Conservation (phyloP, 371 early-diverging fungal species). For the Mucor sp. region DNA sequence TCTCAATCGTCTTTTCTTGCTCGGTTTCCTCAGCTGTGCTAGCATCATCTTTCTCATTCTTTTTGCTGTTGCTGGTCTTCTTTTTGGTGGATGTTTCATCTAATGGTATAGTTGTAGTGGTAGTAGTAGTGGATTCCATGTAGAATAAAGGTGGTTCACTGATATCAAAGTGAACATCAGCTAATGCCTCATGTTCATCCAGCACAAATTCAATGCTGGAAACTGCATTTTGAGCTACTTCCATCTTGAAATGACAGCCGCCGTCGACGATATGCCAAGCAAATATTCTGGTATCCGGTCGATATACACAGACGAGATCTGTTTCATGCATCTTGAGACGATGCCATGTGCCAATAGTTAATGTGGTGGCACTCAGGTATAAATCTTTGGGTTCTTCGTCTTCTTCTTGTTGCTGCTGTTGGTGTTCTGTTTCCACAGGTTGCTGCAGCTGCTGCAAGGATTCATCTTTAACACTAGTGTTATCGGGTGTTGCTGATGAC, state of each 20-base stretch:
- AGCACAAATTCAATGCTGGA: conserved; percentile 56
- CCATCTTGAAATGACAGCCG: conserved; percentile 71
- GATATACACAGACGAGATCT: conserved; percentile 69
- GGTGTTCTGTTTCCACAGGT: neutral
- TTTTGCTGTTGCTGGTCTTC: conserved; percentile 11
- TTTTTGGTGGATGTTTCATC: neutral
- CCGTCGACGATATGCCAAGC: conserved; percentile 74
- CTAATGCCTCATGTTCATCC: conserved; percentile 46
- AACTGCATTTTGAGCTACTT: conserved; percentile 61
- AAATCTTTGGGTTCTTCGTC: conserved; percentile 32
- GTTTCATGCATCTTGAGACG: conserved; percentile 61
- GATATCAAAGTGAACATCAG: conserved; percentile 65
- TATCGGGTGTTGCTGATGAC: neutral
- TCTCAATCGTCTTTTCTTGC: neutral
- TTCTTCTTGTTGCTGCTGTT: neutral
- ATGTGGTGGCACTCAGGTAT: conserved; percentile 59
- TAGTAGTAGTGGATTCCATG: conserved; percentile 46
- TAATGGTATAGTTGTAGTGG: conserved; percentile 2
- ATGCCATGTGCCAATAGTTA: conserved; percentile 81
- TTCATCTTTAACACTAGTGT: neutral
- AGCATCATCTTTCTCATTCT: neutral
- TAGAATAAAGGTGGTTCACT: conserved; percentile 65
- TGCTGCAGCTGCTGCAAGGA: neutral
- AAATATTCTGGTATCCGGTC: conserved; percentile 55
- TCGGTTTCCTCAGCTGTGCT: neutral